Evolutionary conservation across 208 protist genomes (phyloP).

Genomic region (Borovskyia barvae): DNA sequence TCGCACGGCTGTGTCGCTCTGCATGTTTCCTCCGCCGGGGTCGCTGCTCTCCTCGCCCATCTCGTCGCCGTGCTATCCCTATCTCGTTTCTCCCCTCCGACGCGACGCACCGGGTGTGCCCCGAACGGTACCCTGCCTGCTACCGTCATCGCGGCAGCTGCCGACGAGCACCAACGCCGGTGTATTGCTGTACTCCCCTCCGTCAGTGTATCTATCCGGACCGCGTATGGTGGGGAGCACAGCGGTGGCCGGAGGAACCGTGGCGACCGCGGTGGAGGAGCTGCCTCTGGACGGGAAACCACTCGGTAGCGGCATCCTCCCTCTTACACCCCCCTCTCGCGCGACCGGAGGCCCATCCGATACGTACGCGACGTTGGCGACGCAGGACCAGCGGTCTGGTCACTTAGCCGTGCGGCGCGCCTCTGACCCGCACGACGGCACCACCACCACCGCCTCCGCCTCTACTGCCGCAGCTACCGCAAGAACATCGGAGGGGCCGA

Average conservation of each 20-base stretch:
- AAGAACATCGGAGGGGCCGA: slow-evolving; percentile 3
- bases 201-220: slow-evolving; percentile 12
- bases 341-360: too few relatives aligned
- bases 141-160: background rate
- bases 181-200: slow-evolving; percentile 13
- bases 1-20: background rate
- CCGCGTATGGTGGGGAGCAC: too few relatives aligned
- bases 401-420: too few relatives aligned
- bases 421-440: too few relatives aligned
- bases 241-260: background rate
- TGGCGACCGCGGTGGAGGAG: too few relatives aligned
- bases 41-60: slow-evolving; percentile 16
- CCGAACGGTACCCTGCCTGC: too few relatives aligned
- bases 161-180: background rate
- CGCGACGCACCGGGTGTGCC: too few relatives aligned
- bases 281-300: too few relatives aligned
- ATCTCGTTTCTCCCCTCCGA: slow-evolving; percentile 12
- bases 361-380: too few relatives aligned
- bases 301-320: too few relatives aligned
- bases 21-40: background rate
- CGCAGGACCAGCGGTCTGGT: too few relatives aligned
- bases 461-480: slow-evolving; percentile 3
- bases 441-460: background rate
- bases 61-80: background rate
- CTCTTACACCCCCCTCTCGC: too few relatives aligned